These are phyloP conservation scores for Orbilia oligospora DNA, from an alignment of 2,329 filamentous ascomycete genomes.

Conservation along the genomic window DNA sequence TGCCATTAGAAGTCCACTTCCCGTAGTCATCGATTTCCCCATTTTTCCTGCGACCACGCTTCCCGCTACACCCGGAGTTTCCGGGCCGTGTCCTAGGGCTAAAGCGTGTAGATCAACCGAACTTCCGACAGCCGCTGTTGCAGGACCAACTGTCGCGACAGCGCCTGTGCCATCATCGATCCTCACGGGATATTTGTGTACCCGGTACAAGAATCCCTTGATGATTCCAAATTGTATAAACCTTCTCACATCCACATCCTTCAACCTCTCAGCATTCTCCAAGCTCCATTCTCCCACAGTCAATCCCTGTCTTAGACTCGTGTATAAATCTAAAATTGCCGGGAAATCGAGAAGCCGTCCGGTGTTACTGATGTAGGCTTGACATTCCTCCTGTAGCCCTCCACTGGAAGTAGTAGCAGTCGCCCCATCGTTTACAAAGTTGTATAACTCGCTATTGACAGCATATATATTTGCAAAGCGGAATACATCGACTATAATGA, in stretches of 20 bases:
- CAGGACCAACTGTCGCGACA: constrained; percentile 27
- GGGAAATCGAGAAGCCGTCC: constrained; percentile 54
- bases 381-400: constrained; percentile 87
- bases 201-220: constrained; percentile 91
- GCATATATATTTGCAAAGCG: constrained; percentile 94
- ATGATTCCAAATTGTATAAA: constrained; percentile 97
- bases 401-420: constrained; percentile 64
- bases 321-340: constrained; percentile 84
- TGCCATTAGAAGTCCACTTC: constrained; percentile 64
- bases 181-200: constrained; percentile 89
- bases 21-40: constrained; percentile 61
- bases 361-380: constrained; percentile 78
- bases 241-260: constrained; percentile 86
- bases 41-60: constrained; percentile 64
- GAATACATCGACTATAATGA: constrained; percentile 93
- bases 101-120: constrained; percentile 45
- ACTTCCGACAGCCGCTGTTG: constrained; percentile 20
- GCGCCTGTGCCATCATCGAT: constrained; percentile 66
- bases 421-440: constrained; percentile 78
- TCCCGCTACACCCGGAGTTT: constrained; percentile 51
- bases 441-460: constrained; percentile 81
- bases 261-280: constrained; percentile 79
- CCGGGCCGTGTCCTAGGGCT: constrained; percentile 20
- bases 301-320: constrained; percentile 83
- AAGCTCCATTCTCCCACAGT: constrained; percentile 90